Evolutionary conservation across 768 basidiomycete species (phyloP), one percentile per base, ranked within the genome.

Genomic region (Lactarius hatsudake): DNA sequence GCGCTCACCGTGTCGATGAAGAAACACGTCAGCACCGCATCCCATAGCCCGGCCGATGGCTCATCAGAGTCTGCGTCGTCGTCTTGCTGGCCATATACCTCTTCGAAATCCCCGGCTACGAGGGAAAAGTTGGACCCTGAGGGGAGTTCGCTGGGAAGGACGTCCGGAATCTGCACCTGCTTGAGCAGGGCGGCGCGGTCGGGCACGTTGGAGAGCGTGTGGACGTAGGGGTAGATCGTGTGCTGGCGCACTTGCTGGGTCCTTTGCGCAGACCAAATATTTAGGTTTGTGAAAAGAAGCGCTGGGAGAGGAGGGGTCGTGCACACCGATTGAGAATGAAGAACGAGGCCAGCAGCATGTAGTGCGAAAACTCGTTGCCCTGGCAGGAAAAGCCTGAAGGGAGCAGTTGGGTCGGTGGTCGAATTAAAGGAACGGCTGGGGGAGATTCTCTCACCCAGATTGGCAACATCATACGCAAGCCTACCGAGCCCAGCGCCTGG

Each of bases 341-440:
- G 74, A 88, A 89, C 5, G 96, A 97, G 2, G 91, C 82, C 5
- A 98, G 85, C 15, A 98, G 83, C 94, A 96, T 96, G 76, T 93
- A 94, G 71, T 96, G 91, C 38, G 93, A 94, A 75, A 97, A 97
- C 76, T 98, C 96, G 74, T 97, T 97, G 26, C 91, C 95, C 76
- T 96, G 95, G 70, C 91, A 94, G 1, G 90, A 78, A 71, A 94
- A 98, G 4, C 95, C 95, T 94, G 68, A 0, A 17, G 6, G 18
- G 53, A 20, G 9, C 17, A 8, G 64, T 15, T 13, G 32, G 34
- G 23, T 67, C 20, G 26, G 51, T 59, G 13, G 28, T 34, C 0
- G 63, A 36, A 59, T 1, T 51, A 20, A 38, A 55, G 32, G 51
- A 54, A 28, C 6, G 2, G 53, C 0, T 38, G 3, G 26, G n/a